Evolutionary conservation across 2,329 filamentous ascomycete genomes (phyloP).

Genomic region (Pseudogymnoascus sp.): DNA sequence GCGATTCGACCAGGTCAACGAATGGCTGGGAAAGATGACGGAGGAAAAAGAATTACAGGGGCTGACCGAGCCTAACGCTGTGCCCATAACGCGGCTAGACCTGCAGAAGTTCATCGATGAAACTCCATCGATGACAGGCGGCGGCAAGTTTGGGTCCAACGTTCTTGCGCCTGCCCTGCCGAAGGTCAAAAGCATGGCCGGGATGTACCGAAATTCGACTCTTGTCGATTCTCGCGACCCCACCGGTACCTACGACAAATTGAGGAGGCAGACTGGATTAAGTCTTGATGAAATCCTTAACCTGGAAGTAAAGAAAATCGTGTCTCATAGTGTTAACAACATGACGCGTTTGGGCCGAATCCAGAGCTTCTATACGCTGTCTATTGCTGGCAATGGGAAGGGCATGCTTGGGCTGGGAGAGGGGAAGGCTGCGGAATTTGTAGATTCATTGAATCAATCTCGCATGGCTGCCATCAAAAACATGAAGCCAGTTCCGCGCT

Average conservation of each 20-base stretch:
- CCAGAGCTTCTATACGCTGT: conserved; percentile 62
- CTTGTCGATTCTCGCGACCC: conserved; percentile 25
- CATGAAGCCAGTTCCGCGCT: conserved; percentile 85
- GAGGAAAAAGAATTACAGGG: background rate
- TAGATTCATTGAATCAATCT: conserved; percentile 62
- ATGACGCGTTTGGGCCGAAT: conserved; percentile 97
- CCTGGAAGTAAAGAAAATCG: conserved; percentile 63
- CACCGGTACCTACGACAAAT: conserved; percentile 24
- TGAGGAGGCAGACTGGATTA: conserved; percentile 45
- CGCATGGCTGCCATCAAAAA: conserved; percentile 77
- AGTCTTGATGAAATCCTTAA: conserved; percentile 41
- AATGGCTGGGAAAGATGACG: conserved; percentile 31
- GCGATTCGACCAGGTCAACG: conserved; percentile 48
- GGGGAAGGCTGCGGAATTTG: conserved; percentile 72
- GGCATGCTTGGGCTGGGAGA: conserved; percentile 83
- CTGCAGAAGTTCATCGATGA: conserved; percentile 9
- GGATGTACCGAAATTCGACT: conserved; percentile 12
- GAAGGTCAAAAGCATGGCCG: conserved; percentile 11
- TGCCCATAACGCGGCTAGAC: conserved; percentile 8
- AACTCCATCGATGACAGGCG: conserved; percentile 7
- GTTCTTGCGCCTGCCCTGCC: conserved; percentile 9
- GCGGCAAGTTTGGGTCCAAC: background rate
- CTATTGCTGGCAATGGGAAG: conserved; percentile 77
- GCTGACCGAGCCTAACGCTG: background rate
- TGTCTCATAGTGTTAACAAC: conserved; percentile 69